phyloP scores from a whole-genome alignment of 441 rosid species.

The Flueggea neowawraea region DNA sequence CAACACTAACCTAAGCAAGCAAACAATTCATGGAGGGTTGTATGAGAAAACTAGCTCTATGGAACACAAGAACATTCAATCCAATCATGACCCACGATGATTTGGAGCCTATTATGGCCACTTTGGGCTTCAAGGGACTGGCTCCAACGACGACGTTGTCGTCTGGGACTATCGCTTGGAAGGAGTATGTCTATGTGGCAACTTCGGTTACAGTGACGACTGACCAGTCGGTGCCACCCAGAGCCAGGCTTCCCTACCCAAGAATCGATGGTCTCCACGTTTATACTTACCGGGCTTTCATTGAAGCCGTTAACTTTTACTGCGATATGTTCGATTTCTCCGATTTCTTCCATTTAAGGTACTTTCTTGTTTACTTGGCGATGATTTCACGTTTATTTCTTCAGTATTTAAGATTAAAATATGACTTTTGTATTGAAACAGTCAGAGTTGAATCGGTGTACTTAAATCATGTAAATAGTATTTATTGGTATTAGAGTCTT shows the following conservation, averaged over 20 bases:
- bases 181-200: slow-evolving; percentile 32
- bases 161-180: slow-evolving; percentile 20
- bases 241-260: slow-evolving; percentile 43
- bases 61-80: slow-evolving; percentile 53
- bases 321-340: slow-evolving; percentile 38
- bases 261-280: slow-evolving; percentile 55
- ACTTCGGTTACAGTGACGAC: not conserved
- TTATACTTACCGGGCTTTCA: slow-evolving; percentile 46
- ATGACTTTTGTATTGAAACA: too few species aligned
- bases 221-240: slow-evolving; percentile 17
- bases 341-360: slow-evolving; percentile 49
- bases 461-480: too few species aligned
- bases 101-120: slow-evolving; percentile 48
- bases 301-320: slow-evolving; percentile 49
- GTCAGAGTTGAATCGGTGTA: too few species aligned
- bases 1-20: too few species aligned
- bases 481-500: too few species aligned
- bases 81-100: slow-evolving; percentile 57
- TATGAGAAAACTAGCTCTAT: slow-evolving; percentile 51
- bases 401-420: too few species aligned
- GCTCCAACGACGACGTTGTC: slow-evolving; percentile 9
- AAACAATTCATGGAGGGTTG: slow-evolving; percentile 16
- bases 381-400: too few species aligned
- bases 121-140: slow-evolving; percentile 44
- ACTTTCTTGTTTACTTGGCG: not conserved